Conservation (phyloP, 2,329 filamentous ascomycete genomes). For the Torrubiella hemipterigena region DNA sequence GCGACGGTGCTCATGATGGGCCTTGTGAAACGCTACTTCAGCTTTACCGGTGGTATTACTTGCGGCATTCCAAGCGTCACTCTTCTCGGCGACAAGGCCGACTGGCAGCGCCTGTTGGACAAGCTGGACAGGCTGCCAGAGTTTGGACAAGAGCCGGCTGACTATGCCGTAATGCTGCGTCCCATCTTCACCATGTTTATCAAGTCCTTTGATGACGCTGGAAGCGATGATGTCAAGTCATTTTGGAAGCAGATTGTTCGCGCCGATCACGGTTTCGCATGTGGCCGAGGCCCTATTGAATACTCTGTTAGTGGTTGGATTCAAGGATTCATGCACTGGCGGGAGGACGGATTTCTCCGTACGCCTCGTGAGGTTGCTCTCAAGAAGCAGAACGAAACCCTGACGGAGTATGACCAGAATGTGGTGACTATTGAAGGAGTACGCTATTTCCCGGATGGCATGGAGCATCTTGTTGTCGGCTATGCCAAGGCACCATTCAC, state of each 20-base stretch:
- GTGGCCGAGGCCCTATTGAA: conserved; percentile 17
- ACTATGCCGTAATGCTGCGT: conserved; percentile 24
- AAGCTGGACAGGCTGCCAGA: conserved; percentile 29
- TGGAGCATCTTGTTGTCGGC: conserved; percentile 20
- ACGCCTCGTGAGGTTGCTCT: conserved; percentile 5
- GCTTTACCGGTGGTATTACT: conserved; percentile 20
- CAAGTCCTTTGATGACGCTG: conserved; percentile 26
- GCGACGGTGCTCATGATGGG: conserved; percentile 33
- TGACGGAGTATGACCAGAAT: conserved; percentile 2
- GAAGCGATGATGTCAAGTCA: conserved; percentile 15
- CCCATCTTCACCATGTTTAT: conserved; percentile 35
- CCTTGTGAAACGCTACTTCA: conserved; percentile 26
- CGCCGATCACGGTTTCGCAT: conserved; percentile 17
- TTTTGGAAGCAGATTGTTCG: conserved; percentile 34
- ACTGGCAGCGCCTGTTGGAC: conserved; percentile 26
- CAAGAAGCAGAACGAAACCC: conserved; percentile 2
- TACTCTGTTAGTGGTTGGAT: conserved; percentile 34
- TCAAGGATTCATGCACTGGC: conserved; percentile 34
- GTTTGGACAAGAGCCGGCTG: conserved; percentile 29
- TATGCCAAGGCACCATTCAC: conserved; percentile 27
- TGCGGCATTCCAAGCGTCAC: conserved; percentile 32
- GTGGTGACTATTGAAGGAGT: conserved; percentile 15
- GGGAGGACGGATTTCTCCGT: conserved; percentile 17
- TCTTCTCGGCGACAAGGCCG: conserved; percentile 21
- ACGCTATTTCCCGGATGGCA: conserved; percentile 14